A percentile compares a stretch with the other conserved stretches of the same genome.
These are phyloP conservation scores for Westerdykella ornata DNA, from an alignment of 2,329 filamentous ascomycete genomes.

Conservation along the genomic window DNA sequence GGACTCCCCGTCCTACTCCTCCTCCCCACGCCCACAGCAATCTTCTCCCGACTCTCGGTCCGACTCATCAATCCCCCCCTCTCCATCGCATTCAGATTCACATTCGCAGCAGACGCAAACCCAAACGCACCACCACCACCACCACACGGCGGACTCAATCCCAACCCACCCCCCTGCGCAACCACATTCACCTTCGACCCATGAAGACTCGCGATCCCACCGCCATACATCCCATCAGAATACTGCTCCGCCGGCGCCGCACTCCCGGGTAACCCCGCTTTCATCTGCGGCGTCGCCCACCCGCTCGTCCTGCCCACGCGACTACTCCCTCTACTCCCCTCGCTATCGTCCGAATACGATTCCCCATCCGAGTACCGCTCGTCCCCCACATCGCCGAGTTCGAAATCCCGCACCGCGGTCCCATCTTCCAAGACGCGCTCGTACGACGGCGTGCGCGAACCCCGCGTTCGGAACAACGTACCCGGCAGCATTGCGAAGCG, in stretches of 20 bases:
- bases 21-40: slow-evolving; percentile 48
- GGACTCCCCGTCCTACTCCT: slow-evolving; percentile 43
- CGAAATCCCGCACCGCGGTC: slow-evolving; percentile 62
- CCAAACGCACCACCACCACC: no score
- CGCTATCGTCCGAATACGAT: slow-evolving; percentile 53
- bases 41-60: slow-evolving; percentile 77
- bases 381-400: slow-evolving; percentile 60
- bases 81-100: slow-evolving; percentile 44
- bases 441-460: slow-evolving; percentile 53
- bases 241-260: slow-evolving; percentile 10
- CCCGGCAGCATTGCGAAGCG: slow-evolving; percentile 25
- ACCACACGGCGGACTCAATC: slow-evolving; percentile 23
- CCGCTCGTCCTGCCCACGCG: slow-evolving; percentile 57
- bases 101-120: slow-evolving; percentile 4
- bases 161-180: slow-evolving; percentile 28
- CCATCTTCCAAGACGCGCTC: slow-evolving; percentile 83
- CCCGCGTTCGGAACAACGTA: slow-evolving; percentile 53
- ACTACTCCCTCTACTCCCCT: no score
- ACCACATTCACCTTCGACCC: slow-evolving; percentile 22
- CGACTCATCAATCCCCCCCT: slow-evolving; percentile 69
- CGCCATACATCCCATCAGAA: slow-evolving; percentile 15
- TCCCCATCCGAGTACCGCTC: slow-evolving; percentile 56
- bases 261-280: slow-evolving; percentile 20
- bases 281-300: slow-evolving; percentile 59
- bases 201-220: not conserved